Base-by-base conservation (phyloP, 2,329 filamentous ascomycete genomes). In the Colletotrichum musicola region DNA sequence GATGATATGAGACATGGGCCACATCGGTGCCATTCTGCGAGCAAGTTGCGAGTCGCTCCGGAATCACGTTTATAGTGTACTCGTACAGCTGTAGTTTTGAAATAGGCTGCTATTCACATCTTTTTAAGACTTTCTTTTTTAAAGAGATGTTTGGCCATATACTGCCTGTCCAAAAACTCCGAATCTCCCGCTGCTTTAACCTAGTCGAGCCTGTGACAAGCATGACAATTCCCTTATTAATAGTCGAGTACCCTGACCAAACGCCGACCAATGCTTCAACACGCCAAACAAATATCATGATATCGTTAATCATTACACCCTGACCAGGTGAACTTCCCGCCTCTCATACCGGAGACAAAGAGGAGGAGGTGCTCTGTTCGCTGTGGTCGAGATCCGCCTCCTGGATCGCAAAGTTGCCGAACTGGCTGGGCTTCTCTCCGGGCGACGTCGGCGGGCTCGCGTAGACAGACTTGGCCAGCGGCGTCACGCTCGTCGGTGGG, bases 281-380 rank as follows among this genome's bases (percentile, higher is more conserved):
- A 25, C 42, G 58, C 35, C 44, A 4, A 6, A 12, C 9, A 22
- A 57, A 64, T 3, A 20, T 0, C 47, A 46, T 58, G n/a, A 44
- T 1, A 46, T 54, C 60, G 42, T 68, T 3, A 68, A 18, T 68
- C 54, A 20, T 68, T 30, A 58, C 10, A 2, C 16, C n/a, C 13
- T 9, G 13, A 13, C 27, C 4, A 13, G 30, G 30, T 9, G 30
- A 10, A 9, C 30, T 9, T 2, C 1, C 38, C 6, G 18, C 13
- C 10, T 65, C 30, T 65, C 30, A 68, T 38, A 68, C 62, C 22
- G 50, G 47, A 13, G 55, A 54, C 7, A 58, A 54, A 10, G 62
- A 53, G 7, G 49, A 50, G 6, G 62, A 50, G 12, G 46, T 50
- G 5, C 44, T 55, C 49, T 38, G n/a, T 14, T 47, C 62, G n/a